These are phyloP conservation scores for Hypholoma sublateritium DNA, from an alignment of 768 basidiomycete species.

Conservation along the genomic window DNA sequence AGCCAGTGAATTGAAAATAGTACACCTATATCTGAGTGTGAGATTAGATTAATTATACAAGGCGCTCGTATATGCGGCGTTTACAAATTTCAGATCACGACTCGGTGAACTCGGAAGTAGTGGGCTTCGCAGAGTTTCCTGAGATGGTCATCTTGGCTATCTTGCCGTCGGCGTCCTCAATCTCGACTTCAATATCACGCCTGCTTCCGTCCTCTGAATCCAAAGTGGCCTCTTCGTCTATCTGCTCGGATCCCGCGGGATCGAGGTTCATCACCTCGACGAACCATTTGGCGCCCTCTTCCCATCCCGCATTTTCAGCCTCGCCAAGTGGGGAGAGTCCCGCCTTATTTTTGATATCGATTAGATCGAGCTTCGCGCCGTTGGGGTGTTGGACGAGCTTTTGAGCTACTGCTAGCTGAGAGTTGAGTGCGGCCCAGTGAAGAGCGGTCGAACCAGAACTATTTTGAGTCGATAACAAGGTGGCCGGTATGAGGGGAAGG, in stretches of 20 bases:
- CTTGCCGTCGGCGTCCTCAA: slow-evolving; percentile 69
- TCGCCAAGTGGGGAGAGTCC: slow-evolving; percentile 80
- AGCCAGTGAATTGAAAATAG: too few species aligned
- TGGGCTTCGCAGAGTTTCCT: slow-evolving; percentile 13
- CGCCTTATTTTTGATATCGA: slow-evolving; percentile 73
- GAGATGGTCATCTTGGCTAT: slow-evolving; percentile 63
- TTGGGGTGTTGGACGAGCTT: slow-evolving; percentile 54
- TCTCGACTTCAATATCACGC: slow-evolving; percentile 63
- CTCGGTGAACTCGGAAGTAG: slow-evolving; percentile 1
- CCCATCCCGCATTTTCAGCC: slow-evolving; percentile 78
- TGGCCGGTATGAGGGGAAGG: slow-evolving; percentile 55
- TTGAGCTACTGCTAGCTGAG: slow-evolving; percentile 64
- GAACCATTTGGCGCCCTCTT: slow-evolving; percentile 83
- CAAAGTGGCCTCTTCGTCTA: slow-evolving; percentile 34
- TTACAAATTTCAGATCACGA: slow-evolving; percentile 8
- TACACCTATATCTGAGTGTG: neutral
- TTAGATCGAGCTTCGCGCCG: slow-evolving; percentile 66
- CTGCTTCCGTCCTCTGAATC: slow-evolving; percentile 29
- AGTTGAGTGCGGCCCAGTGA: slow-evolving; percentile 91
- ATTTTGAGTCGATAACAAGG: slow-evolving; percentile 65
- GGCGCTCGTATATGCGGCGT: neutral
- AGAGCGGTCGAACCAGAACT: slow-evolving; percentile 76
- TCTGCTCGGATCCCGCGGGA: slow-evolving; percentile 36
- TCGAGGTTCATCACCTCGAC: slow-evolving; percentile 81
- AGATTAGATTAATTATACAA: neutral